A percentile compares a stretch with the other conserved stretches of the same genome.
Evolutionary conservation across 78 protist genomes (phyloP).

Genomic region (Creolimax fragrantissima): DNA sequence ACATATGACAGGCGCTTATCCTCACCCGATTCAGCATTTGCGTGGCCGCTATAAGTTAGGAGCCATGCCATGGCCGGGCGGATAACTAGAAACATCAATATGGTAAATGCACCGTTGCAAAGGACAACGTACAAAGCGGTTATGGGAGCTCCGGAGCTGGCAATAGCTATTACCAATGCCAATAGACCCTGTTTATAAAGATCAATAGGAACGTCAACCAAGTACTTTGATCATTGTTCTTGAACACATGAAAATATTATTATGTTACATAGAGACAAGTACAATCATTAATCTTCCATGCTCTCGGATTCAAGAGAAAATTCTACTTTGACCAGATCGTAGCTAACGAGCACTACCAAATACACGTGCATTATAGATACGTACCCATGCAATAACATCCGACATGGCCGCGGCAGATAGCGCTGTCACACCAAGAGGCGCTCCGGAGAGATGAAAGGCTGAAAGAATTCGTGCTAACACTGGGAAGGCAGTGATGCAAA

Average conservation of each 20-base stretch:
- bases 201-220: not conserved
- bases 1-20: not conserved
- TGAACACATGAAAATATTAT: no score
- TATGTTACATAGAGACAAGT: no score
- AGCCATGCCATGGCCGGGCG: not conserved
- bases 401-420: conserved; percentile 58
- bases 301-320: not conserved
- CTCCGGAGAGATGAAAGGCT: conserved; percentile 32
- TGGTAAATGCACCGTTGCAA: conserved; percentile 17
- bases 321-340: not conserved
- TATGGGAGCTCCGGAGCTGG: not conserved
- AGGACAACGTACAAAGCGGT: conserved; percentile 44
- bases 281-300: no score
- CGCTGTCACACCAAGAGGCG: conserved; percentile 43
- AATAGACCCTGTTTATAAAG: conserved; percentile 20
- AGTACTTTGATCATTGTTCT: no score
- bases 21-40: not conserved
- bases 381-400: conserved; percentile 57
- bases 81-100: conserved; percentile 28
- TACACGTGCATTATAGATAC: not conserved
- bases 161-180: conserved; percentile 46
- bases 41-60: not conserved
- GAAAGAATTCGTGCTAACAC: conserved; percentile 59
- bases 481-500: conserved; percentile 64
- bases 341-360: not conserved